These are phyloP conservation scores for Rhodotorula sp. DNA, from an alignment of 1,284 basidiomycete genomes.

Conservation along the genomic window DNA sequence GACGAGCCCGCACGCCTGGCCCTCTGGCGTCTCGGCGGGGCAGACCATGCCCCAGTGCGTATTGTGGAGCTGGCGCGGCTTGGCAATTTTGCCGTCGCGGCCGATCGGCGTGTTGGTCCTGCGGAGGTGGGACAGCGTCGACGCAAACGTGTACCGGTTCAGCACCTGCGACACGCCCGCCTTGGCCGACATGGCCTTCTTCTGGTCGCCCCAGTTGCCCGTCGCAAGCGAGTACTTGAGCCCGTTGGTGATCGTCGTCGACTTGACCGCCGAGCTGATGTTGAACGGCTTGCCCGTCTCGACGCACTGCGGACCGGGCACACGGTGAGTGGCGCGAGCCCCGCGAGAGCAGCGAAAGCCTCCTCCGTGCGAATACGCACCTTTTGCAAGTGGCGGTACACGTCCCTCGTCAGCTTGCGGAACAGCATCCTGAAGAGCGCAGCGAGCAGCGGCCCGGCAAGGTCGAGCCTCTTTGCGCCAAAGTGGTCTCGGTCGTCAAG, in stretches of 20 bases:
- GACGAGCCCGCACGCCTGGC: slow-evolving; percentile 97
- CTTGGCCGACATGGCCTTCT: slow-evolving; percentile 96
- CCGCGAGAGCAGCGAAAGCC: background rate
- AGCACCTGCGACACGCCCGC: slow-evolving; percentile 99
- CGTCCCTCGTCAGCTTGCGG: slow-evolving; percentile 93
- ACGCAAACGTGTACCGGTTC: slow-evolving; percentile 98
- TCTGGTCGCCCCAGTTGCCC: slow-evolving; percentile 99
- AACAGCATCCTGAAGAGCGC: slow-evolving; percentile 98
- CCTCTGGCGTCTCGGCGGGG: slow-evolving; percentile 98
- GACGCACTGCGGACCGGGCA: slow-evolving; percentile 69
- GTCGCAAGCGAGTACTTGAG: slow-evolving; percentile 97
- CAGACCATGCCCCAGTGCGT: slow-evolving; percentile 99
- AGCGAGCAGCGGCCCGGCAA: slow-evolving; percentile 92
- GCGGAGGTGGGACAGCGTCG: slow-evolving; percentile 95
- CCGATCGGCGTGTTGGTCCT: slow-evolving; percentile 98
- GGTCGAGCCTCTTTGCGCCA: slow-evolving; percentile 94
- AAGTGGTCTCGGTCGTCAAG: slow-evolving; percentile 99
- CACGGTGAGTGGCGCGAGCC: no score
- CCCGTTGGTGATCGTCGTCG: slow-evolving; percentile 96
- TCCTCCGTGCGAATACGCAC: no score
- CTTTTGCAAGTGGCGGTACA: slow-evolving; percentile 96
- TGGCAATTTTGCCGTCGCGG: slow-evolving; percentile 98
- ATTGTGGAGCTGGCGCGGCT: slow-evolving; percentile 97
- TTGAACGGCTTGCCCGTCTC: slow-evolving; percentile 97
- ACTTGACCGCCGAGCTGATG: slow-evolving; percentile 86